These are phyloP conservation scores for Xylaria digitata DNA, from an alignment of 2,329 filamentous ascomycete genomes.

Conservation along the genomic window DNA sequence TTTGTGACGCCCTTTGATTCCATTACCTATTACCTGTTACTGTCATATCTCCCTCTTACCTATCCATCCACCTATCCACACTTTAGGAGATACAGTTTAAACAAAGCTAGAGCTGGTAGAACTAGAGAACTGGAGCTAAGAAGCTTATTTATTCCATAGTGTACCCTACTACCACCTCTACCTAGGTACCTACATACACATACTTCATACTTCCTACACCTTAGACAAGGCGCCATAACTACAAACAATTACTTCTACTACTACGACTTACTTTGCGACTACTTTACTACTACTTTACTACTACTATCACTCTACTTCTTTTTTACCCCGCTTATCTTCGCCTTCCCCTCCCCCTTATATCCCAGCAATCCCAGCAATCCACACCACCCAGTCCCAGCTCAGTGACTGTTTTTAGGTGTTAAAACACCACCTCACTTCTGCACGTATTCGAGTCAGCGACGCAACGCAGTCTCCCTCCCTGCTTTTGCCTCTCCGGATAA, in stretches of 20 bases:
- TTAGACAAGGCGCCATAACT: not conserved
- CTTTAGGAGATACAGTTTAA: too few relatives aligned
- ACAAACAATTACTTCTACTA: not conserved
- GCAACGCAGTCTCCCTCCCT: slow-evolving; percentile 4
- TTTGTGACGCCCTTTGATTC: not conserved
- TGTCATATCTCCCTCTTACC: not conserved
- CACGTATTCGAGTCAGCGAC: slow-evolving; percentile 35
- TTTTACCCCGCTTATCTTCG: slow-evolving; percentile 31
- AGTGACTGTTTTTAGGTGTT: slow-evolving; percentile 21
- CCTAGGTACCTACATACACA: too few relatives aligned
- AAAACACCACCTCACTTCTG: slow-evolving; percentile 24
- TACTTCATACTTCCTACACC: not conserved
- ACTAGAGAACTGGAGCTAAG: slow-evolving; percentile 3
- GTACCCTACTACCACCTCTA: too few relatives aligned
- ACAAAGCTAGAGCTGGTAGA: not conserved
- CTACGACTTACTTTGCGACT: not conserved
- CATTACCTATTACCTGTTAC: too few relatives aligned
- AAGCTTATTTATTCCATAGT: slow-evolving; percentile 15
- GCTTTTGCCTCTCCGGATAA: not conserved
- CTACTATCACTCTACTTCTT: not conserved
- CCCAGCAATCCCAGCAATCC: slow-evolving; percentile 19
- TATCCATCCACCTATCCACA: not conserved
- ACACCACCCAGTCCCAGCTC: not conserved
- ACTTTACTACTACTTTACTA: not conserved
- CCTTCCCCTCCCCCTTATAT: not conserved